Conservation (phyloP, 139 green algal genomes). For the Chlorella ohadii region DNA sequence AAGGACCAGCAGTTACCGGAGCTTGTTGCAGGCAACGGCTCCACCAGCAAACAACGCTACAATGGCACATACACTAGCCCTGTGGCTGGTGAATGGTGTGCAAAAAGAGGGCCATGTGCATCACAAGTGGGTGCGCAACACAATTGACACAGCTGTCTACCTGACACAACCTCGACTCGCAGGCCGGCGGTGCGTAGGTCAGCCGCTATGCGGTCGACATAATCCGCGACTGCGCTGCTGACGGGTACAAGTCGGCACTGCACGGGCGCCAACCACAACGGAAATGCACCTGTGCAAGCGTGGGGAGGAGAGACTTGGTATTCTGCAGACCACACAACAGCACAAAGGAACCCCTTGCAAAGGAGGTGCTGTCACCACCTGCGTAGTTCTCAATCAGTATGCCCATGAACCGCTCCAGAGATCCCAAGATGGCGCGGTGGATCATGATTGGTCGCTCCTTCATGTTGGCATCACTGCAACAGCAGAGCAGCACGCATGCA, state of each 20-base stretch:
- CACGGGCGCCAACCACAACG: conserved; percentile 54
- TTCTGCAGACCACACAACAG: background rate
- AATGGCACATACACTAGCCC: no score
- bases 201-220: conserved; percentile 69
- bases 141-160: no score
- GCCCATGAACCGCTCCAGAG: conserved; percentile 96
- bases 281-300: conserved; percentile 15
- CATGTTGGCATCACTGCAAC: conserved; percentile 56
- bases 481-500: no score
- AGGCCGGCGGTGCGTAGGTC: conserved; percentile 68
- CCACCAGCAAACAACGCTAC: no score
- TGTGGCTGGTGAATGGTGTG: no score
- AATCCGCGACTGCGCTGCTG: conserved; percentile 73
- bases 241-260: conserved; percentile 87
- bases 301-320: no score
- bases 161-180: conserved; percentile 66
- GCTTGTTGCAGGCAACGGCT: no score
- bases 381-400: conserved; percentile 98
- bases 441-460: conserved; percentile 98
- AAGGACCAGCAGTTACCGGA: no score
- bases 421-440: conserved; percentile 95
- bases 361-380: conserved; percentile 37
- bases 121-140: no score
- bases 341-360: background rate
- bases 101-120: no score